Base-by-base conservation (phyloP, 2,329 filamentous ascomycete genomes). In the Epichloe festucae region DNA sequence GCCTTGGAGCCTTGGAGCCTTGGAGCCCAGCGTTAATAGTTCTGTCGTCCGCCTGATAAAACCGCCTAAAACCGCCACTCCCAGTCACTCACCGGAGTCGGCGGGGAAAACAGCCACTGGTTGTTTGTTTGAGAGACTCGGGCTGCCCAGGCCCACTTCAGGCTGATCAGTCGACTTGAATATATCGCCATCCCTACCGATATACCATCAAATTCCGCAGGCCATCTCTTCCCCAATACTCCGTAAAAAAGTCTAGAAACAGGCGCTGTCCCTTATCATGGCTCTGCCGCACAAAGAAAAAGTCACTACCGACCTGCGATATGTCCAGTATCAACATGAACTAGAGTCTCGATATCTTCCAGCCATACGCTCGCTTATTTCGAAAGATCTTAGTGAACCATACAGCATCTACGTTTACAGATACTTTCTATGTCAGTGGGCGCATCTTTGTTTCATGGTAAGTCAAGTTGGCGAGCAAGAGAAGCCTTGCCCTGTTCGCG, bases 391-490 rank as follows among this genome's bases (percentile, higher is more conserved):
- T 48, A 97, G 91, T 59, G 93, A 98, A 68, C 93, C 93, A 1
- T 98, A 98, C 68, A 97, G 91, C 70, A 97, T 98, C 65, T 98
- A 98, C 72, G 93, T 98, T 53, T 98, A 97, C 68, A 83, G 93
- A 35, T 98, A 98, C 67, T 98, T 98, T 62, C 74, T 98, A 17
- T 95, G 94, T 65, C 89, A 97, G 77, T 98, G 93, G 93, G 87
- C 87, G 5, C 85, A 97, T 63, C 73, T 98, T n/a, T 98, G 93
- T 69, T 97, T 89, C 69, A 87, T 97, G 82, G 89, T 91, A 36
- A 54, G 62, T 56, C 15, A 17, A 15, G 31, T n/a, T 15, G 17
- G 14, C 15, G 10, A n/a, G 15, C 45, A 34, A 17, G 34, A 10
- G 17, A 38, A 8, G 15, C 15, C 45, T 11, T 23, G 5, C 8